Percentiles rank a stretch among this genome's conserved stretches.
Conservation (phyloP, 768 basidiomycete genomes). For the Phlebiopsis gigantea region DNA sequence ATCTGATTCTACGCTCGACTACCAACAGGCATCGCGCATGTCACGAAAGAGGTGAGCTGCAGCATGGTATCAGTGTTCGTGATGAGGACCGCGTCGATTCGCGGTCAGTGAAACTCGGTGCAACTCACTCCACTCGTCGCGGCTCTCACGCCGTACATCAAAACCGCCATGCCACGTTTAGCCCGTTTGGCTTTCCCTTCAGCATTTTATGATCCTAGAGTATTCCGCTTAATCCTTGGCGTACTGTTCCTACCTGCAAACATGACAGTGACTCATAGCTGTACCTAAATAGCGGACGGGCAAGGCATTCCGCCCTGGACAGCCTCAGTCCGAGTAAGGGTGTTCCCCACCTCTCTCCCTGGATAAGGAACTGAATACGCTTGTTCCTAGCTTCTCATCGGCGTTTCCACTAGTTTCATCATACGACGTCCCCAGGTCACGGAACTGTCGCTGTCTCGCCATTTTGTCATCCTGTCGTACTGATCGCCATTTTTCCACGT, state of each 20-base stretch:
- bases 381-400: neutral
- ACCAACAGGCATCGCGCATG: neutral
- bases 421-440: neutral
- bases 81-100: neutral
- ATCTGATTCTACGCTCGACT: neutral
- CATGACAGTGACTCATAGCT: neutral
- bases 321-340: neutral
- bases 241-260: neutral
- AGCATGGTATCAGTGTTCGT: too few species aligned
- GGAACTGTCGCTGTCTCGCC: neutral
- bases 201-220: too few species aligned
- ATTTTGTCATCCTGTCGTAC: neutral
- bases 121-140: too few species aligned
- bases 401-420: neutral
- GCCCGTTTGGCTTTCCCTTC: too few species aligned
- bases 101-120: neutral
- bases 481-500: neutral
- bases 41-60: too few species aligned
- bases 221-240: neutral
- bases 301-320: neutral
- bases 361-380: neutral
- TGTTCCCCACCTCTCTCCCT: neutral
- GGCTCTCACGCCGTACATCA: too few species aligned
- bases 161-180: neutral
- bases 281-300: neutral